Percentiles rank a stretch among this genome's conserved stretches.
phyloP scores from a whole-genome alignment of 1,284 basidiomycete species.

The Heliocybe sulcata region DNA sequence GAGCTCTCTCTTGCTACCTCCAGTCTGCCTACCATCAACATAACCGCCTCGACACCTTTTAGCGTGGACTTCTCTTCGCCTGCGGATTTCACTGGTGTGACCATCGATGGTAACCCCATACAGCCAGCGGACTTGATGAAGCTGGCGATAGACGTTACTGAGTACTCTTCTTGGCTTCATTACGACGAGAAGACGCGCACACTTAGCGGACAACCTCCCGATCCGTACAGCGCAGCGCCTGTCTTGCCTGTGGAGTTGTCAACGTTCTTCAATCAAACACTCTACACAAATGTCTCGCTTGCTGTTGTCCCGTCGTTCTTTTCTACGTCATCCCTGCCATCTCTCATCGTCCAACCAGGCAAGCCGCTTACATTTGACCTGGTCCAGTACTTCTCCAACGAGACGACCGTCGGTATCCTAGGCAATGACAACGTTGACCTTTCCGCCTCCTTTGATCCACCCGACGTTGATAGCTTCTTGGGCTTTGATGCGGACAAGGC shows the following conservation, averaged over 20 bases:
- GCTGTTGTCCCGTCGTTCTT: slow-evolving; percentile 68
- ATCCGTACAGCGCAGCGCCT: slow-evolving; percentile 23
- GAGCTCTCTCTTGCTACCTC: slow-evolving; percentile 47
- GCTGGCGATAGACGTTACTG: slow-evolving; percentile 51
- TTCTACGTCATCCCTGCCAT: slow-evolving; percentile 43
- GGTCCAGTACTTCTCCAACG: slow-evolving; percentile 43
- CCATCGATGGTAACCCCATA: slow-evolving; percentile 53
- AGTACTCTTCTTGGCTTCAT: slow-evolving; percentile 51
- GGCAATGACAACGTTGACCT: slow-evolving; percentile 36
- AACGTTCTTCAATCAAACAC: slow-evolving; percentile 59
- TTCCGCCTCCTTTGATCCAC: slow-evolving; percentile 44
- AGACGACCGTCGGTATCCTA: slow-evolving; percentile 18
- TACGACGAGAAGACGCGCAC: slow-evolving; percentile 49
- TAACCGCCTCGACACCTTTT: slow-evolving; percentile 49
- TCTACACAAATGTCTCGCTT: slow-evolving; percentile 55
- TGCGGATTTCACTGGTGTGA: slow-evolving; percentile 51
- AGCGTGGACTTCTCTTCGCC: slow-evolving; percentile 50
- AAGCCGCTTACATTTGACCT: slow-evolving; percentile 42
- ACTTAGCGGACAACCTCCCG: slow-evolving; percentile 58
- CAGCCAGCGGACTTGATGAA: slow-evolving; percentile 42
- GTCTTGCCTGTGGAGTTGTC: slow-evolving; percentile 56
- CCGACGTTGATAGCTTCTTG: slow-evolving; percentile 36
- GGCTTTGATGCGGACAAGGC: slow-evolving; percentile 38
- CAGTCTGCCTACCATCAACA: slow-evolving; percentile 56
- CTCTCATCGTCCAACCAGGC: slow-evolving; percentile 41